Base-by-base conservation (phyloP, 192 early-diverging fungal species). In the Backusella westeae region DNA sequence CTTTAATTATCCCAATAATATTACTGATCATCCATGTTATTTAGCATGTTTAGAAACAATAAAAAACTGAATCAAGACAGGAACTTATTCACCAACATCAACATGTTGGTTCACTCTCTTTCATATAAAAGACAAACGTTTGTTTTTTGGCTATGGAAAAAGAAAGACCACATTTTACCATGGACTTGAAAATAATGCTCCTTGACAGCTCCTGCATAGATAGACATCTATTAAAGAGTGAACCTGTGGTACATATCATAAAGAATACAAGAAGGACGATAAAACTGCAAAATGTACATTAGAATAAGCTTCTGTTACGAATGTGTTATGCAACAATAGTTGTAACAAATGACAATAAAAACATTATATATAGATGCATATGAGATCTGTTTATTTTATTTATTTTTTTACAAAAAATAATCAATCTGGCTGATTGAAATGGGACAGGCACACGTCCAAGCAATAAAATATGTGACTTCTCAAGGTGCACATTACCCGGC, bases 381-480 rank as follows among this genome's bases (percentile, higher is more conserved):
- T 9, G 36, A 21, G 2, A 68, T 68, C 4, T n/a, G 6, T 19
- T 68, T 35, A n/a, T 35, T 67, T 35, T 67, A 34, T 67, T 67
- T 67, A 32, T 32, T 67, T 66, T 29, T 67, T 17, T 32, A 32
- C 0, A 67, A 34, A 34, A 32, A 15, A 66, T 32, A 34, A 35
- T 23, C 21, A 63, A 23, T 2, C 29, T 63, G 23, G 9, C 23
- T 14, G 26, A 12, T 63, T 63, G 26, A 63, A 41, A 69, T 69
- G 68, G 68, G 68, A 12, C 68, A 69, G 7, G n/a, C 10, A 3
- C 35, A 35, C 10, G n/a, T 69, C 21, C 34, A 38, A 12, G 34
- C 68, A 35, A 36, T 36, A 38, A 69, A 63, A 63, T 63, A 63
- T 63, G 56, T 36, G 67, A 69, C 67, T 38, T 69, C 68, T 17